A percentile compares a stretch with the other conserved stretches of the same genome.
Conservation (phyloP, 1,139 yeast genomes). For the Saccharomyces pastorianus region DNA sequence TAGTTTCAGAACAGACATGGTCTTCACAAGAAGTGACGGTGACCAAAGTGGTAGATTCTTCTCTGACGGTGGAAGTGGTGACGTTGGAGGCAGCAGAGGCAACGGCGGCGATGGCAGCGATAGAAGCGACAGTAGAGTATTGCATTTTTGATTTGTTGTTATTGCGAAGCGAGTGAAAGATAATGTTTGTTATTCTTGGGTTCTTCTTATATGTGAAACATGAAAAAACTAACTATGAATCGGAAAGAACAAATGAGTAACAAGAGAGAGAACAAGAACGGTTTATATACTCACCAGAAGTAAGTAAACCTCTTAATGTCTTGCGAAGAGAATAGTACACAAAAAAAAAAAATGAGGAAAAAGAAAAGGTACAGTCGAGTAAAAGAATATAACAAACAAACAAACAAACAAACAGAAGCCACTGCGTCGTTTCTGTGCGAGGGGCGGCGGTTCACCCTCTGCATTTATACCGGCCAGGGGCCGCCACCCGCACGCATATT, state of each 20-base stretch:
- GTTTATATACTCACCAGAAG: too few relatives aligned
- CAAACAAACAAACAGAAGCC: not conserved
- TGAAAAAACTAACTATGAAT: not conserved
- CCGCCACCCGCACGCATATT: not conserved
- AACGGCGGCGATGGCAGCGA: constrained; percentile 31
- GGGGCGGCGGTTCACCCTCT: not conserved
- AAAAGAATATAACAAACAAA: not conserved
- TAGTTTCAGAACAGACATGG: constrained; percentile 29
- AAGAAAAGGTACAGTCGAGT: not conserved
- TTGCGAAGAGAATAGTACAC: too few relatives aligned
- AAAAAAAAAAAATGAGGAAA: too few relatives aligned
- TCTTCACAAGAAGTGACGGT: constrained; percentile 44
- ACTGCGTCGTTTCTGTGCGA: not conserved
- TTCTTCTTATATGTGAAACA: not conserved
- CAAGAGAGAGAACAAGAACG: too few relatives aligned
- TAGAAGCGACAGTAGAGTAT: constrained; percentile 32
- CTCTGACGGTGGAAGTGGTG: constrained; percentile 33
- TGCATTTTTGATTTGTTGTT: constrained; percentile 26
- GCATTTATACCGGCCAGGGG: not conserved
- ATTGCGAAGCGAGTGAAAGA: constrained; percentile 23
- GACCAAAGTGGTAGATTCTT: constrained; percentile 35
- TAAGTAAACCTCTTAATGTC: too few relatives aligned
- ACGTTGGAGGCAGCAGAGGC: constrained; percentile 31
- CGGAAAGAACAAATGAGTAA: too few relatives aligned
- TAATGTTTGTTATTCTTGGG: constrained; percentile 8